Base-by-base conservation (phyloP, 257 asterid genomes). In the Apocynum venetum region DNA sequence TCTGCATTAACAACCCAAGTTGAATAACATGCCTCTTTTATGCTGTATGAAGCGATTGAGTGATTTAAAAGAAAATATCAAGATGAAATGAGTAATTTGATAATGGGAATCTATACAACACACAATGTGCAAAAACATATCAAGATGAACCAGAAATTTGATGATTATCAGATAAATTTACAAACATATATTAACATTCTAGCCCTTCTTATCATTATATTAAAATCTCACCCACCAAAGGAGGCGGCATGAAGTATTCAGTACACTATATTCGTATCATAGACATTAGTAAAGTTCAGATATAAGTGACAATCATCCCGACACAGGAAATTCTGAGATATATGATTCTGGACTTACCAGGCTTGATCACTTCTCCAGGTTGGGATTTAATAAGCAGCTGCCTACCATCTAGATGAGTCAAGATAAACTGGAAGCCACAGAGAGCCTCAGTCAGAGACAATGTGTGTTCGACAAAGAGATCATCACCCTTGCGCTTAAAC, bases 401-500 rank as follows among this genome's bases (percentile, higher is more conserved):
- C 74, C 98, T 87, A 76, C 81, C 85, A 74, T 94, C 98, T 60
- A 94, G 83, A 81, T 94, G 98, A 77, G 97, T 85, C 85, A 94
- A 78, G 76, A 92, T 83, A 73, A 90, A 94, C 43, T 90, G 98
- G 91, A 94, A 94, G 75, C 98, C 98, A 78, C 98, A 94, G 0
- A 94, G 89, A 47, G 98, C 97, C 86, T 94, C 98, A n/a, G 97
- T 92, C 31, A 94, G 83, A 35, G 92, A 85, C 87, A 94, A 77
- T 8, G 94, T 80, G 81, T 94, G 98, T 49, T 90, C 97, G 8
- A 88, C 82, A 80, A 93, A 93, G 31, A 93, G 91, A 80, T 93
- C 98, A 79, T 93, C 98, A 48, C 93, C 96, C 89, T 94, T 94
- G 36, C 98, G 82, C 88, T 94, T 94, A 79, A 94, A 94, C 77